Evolutionary conservation across 2,329 filamentous ascomycete genomes (phyloP).

Genomic region (Aphanocladium album): DNA sequence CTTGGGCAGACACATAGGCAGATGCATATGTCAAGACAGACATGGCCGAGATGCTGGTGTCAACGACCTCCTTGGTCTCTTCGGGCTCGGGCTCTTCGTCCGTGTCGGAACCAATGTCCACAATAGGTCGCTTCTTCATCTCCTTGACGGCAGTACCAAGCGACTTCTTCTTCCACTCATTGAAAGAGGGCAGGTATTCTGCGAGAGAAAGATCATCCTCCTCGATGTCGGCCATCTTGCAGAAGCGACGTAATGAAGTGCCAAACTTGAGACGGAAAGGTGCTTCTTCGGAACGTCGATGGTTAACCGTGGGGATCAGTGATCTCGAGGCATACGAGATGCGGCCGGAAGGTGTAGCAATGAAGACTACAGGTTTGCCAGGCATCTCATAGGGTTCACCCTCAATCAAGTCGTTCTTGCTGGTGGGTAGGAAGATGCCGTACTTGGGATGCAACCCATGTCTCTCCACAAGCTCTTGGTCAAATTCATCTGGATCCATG

Average conservation of each 20-base stretch:
- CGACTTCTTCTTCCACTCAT: constrained; percentile 30
- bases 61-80: constrained; percentile 10
- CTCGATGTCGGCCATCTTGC: constrained; percentile 30
- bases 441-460: constrained; percentile 48
- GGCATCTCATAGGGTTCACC: constrained; percentile 38
- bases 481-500: constrained; percentile 45
- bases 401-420: constrained; percentile 39
- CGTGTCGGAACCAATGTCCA: constrained; percentile 22
- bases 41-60: constrained; percentile 12
- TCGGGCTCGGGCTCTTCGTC: constrained; percentile 21
- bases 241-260: constrained; percentile 32
- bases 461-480: constrained; percentile 44
- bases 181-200: constrained; percentile 29
- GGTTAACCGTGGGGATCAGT: constrained; percentile 31
- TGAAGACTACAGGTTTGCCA: constrained; percentile 44
- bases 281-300: constrained; percentile 29
- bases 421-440: constrained; percentile 47
- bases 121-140: constrained; percentile 25
- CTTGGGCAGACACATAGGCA: constrained; percentile 17
- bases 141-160: constrained; percentile 32
- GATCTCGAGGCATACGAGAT: constrained; percentile 46
- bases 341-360: constrained; percentile 41
- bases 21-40: constrained; percentile 19
- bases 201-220: constrained; percentile 28
- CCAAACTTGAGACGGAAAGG: constrained; percentile 31